Evolutionary conservation across 2,329 filamentous ascomycete genomes (phyloP), one percentile per base, ranked within the genome.

Genomic region (Aspergillus vadensis): DNA sequence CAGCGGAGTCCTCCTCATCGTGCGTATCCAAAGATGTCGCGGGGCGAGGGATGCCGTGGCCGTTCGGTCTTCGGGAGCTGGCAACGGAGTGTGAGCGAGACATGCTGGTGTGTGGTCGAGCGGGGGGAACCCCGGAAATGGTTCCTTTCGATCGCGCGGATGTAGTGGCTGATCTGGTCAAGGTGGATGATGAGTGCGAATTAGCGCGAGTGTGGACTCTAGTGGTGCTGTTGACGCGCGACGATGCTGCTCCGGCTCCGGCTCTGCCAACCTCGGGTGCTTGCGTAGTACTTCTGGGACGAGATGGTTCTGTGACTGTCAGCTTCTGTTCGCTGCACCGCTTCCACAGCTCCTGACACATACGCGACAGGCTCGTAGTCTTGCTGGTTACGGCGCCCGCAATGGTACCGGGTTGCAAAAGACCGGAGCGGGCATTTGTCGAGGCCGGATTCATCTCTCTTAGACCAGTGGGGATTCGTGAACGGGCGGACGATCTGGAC

Each of bases 1-100:
- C 76, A 63, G 66, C 63, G 48, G 67, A 57, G 27, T 67, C 75
- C 66, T 71, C 77, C 65, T 74, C 77, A 65, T 72, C 68, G 61
- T 76, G 76, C 59, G 72, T 76, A 64, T 77, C 78, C 62, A 81
- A 66, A 4, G 80, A 77, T 10, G 78, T 80, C 7, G 73, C 71
- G 7, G 79, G 76, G 53, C 76, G 79, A 63, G 72, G 67, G 52
- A 72, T 74, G 63, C 75, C 79, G 59, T 74, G 72, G 23, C 76
- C 74, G 67, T 83, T 77, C 59, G 79, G 71, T 69, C 81, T 82
- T 57, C 81, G 77, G 47, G 82, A 75, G 62, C 83, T 82, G 64
- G 78, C 76, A 65, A 85, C 77, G 38, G 85, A 79, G 6, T 85
- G 80, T 3, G 84, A 80, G 57, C 85, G 83, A 30, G 72, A 80